Percentiles rank a stretch among this genome's conserved stretches.
Conservation (phyloP, 2,329 filamentous ascomycete species). For the Aspergillus fumigatus region DNA sequence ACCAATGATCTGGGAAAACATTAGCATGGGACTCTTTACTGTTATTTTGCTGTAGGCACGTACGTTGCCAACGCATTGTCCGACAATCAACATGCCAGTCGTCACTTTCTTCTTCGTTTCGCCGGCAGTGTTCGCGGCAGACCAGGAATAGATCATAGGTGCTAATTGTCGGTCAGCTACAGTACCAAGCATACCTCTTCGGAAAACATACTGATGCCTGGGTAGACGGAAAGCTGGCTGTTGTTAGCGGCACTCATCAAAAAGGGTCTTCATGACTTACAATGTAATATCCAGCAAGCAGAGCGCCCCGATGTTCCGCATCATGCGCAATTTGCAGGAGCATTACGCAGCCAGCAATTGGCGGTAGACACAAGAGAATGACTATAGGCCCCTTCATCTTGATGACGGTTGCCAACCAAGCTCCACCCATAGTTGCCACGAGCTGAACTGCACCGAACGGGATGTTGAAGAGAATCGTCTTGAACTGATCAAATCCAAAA, state of each 20-base stretch:
- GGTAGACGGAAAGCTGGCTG: slow-evolving; percentile 52
- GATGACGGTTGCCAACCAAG: slow-evolving; percentile 51
- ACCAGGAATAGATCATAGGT: slow-evolving; percentile 68
- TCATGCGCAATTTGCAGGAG: slow-evolving; percentile 49
- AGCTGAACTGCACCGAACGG: slow-evolving; percentile 59
- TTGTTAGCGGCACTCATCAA: slow-evolving; percentile 1
- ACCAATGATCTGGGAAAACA: slow-evolving; percentile 48
- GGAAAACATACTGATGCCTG: slow-evolving; percentile 47
- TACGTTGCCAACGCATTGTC: slow-evolving; percentile 60
- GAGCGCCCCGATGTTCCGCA: slow-evolving; percentile 43
- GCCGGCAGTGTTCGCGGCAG: slow-evolving; percentile 58
- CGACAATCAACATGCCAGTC: slow-evolving; percentile 61
- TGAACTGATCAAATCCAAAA: slow-evolving; percentile 54
- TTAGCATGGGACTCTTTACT: neutral
- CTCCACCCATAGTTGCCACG: slow-evolving; percentile 55
- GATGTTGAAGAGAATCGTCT: slow-evolving; percentile 58
- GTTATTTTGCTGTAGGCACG: slow-evolving; percentile 1
- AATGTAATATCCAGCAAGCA: slow-evolving; percentile 57
- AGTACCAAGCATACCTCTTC: too few species aligned
- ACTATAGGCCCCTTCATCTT: slow-evolving; percentile 55
- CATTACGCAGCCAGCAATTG: slow-evolving; percentile 54
- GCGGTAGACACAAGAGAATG: slow-evolving; percentile 51
- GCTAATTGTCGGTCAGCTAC: slow-evolving; percentile 33
- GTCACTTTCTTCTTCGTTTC: slow-evolving; percentile 67
- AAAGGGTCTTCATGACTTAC: slow-evolving; percentile 13